Percentiles rank a stretch among this genome's conserved stretches.
phyloP scores from a whole-genome alignment of 352 stramenopile genomes.

The Globisporangium paroecandrum region DNA sequence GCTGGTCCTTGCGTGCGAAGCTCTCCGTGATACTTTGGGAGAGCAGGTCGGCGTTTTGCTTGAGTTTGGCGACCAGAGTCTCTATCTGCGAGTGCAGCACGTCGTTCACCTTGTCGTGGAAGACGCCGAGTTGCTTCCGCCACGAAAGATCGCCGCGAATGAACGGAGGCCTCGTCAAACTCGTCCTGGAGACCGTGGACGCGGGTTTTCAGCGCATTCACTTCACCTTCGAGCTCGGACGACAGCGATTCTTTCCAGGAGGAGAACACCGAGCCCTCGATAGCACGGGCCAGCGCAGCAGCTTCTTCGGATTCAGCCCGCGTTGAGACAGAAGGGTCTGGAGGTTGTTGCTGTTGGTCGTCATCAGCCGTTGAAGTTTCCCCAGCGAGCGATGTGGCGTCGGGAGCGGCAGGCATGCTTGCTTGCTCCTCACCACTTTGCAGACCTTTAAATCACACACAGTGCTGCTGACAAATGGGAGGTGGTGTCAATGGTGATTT shows the following conservation, averaged over 20 bases:
- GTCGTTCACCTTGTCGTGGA: constrained; percentile 51
- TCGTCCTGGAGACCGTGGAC: constrained; percentile 40
- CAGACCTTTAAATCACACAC: neutral
- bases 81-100: constrained; percentile 26
- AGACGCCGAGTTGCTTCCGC: constrained; percentile 45
- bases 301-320: constrained; percentile 5
- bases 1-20: constrained; percentile 29
- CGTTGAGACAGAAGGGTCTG: neutral
- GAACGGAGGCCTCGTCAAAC: constrained; percentile 52
- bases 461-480: neutral
- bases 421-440: neutral
- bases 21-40: constrained; percentile 35
- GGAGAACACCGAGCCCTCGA: constrained; percentile 17
- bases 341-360: neutral
- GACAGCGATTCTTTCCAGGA: constrained; percentile 12
- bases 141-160: constrained; percentile 61
- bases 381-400: neutral
- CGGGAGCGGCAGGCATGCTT: neutral
- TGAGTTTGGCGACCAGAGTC: constrained; percentile 20
- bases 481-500: neutral
- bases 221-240: constrained; percentile 16
- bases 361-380: neutral
- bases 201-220: constrained; percentile 23
- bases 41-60: constrained; percentile 31
- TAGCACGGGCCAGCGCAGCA: neutral